Evolutionary conservation across 2,329 filamentous ascomycete genomes (phyloP).

Genomic region (Sporothrix mexicana): DNA sequence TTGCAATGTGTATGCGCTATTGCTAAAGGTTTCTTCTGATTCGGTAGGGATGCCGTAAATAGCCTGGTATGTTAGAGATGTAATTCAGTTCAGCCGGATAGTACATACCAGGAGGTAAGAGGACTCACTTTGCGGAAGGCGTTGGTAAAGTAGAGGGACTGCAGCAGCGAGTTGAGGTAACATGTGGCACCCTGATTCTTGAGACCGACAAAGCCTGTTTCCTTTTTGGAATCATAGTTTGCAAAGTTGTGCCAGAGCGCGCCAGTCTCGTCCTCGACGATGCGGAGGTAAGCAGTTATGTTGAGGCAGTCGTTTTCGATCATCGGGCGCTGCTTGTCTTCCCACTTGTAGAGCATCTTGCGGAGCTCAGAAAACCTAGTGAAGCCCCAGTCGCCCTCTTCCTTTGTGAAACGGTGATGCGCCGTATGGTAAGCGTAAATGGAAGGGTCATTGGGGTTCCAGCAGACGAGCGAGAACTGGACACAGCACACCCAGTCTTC

Average conservation of each 20-base stretch:
- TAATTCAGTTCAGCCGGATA: too few species aligned
- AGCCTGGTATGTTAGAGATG: constrained; percentile 60
- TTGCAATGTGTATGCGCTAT: constrained; percentile 93
- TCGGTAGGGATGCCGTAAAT: constrained; percentile 97
- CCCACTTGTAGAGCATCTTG: constrained; percentile 77
- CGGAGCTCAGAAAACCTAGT: constrained; percentile 92
- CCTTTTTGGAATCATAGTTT: constrained; percentile 98
- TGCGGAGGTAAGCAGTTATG: constrained; percentile 80
- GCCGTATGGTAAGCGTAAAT: constrained; percentile 81
- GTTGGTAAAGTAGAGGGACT: constrained; percentile 87
- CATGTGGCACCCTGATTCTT: constrained; percentile 96
- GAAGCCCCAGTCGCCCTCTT: constrained; percentile 98
- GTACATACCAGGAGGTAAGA: neutral
- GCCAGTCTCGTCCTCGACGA: constrained; percentile 86
- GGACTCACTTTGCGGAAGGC: constrained; percentile 80
- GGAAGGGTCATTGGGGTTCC: constrained; percentile 91
- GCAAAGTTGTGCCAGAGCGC: constrained; percentile 90
- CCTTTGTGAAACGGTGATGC: constrained; percentile 94
- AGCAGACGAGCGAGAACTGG: constrained; percentile 91
- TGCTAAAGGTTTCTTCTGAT: constrained; percentile 76
- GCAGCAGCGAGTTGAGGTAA: constrained; percentile 83
- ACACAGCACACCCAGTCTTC: constrained; percentile 97
- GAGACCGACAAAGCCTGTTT: constrained; percentile 94
- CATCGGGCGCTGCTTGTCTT: constrained; percentile 70
- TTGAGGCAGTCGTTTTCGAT: constrained; percentile 78